Conservation (phyloP, 371 early-diverging fungal genomes). For the Lichtheimia ramosa region DNA sequence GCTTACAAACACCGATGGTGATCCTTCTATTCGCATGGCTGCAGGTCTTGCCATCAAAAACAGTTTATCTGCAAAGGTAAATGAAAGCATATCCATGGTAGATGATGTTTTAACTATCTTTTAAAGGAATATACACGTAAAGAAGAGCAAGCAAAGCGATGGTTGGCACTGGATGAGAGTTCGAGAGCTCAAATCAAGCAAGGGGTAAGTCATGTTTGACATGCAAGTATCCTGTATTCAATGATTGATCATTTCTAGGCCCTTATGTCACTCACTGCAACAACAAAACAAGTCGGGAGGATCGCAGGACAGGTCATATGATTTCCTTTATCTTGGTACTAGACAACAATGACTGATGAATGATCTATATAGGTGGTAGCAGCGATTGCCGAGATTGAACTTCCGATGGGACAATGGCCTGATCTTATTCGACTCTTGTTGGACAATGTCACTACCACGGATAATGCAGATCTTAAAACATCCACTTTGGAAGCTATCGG, state of each 20-base stretch:
- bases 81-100: slow-evolving; percentile 1
- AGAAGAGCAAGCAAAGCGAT: slow-evolving; percentile 68
- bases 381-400: slow-evolving; percentile 89
- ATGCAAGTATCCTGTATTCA: neutral
- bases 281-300: slow-evolving; percentile 64
- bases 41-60: slow-evolving; percentile 95
- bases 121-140: slow-evolving; percentile 63
- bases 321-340: too few relatives aligned
- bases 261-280: slow-evolving; percentile 69
- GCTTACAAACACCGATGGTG: slow-evolving; percentile 73
- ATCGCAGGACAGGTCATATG: slow-evolving; percentile 68
- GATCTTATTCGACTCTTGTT: slow-evolving; percentile 82
- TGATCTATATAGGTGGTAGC: slow-evolving; percentile 63
- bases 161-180: slow-evolving; percentile 65
- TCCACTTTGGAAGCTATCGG: slow-evolving; percentile 86
- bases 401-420: slow-evolving; percentile 82
- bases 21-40: slow-evolving; percentile 65
- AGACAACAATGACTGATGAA: too few relatives aligned
- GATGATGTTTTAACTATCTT: slow-evolving; percentile 4
- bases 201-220: slow-evolving; percentile 29
- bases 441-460: slow-evolving; percentile 61
- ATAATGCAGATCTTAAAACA: slow-evolving; percentile 67
- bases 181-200: slow-evolving; percentile 57
- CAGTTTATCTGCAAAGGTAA: slow-evolving; percentile 81
- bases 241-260: slow-evolving; percentile 38